Conservation (phyloP, 1,139 yeast species). For the Kodamaea anthophila region DNA sequence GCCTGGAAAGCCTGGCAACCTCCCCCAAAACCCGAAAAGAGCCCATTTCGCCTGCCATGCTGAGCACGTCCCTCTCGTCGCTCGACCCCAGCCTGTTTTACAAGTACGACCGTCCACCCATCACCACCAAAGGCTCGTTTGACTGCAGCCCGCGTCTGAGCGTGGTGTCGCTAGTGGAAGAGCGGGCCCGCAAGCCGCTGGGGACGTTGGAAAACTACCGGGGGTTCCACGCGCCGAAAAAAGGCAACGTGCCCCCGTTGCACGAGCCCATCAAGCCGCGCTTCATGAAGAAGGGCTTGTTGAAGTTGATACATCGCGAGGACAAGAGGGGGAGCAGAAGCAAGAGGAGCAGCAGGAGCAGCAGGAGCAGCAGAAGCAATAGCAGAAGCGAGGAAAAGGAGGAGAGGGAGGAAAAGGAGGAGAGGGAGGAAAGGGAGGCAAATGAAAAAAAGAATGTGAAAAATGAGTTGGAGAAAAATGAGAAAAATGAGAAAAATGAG, state of each 20-base stretch:
- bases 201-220: slow-evolving; percentile 36
- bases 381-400: no score
- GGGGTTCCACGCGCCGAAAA: slow-evolving; percentile 45
- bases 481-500: no score
- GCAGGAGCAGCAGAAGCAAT: no score
- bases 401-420: no score
- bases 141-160: slow-evolving; percentile 16
- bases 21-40: slow-evolving; percentile 4
- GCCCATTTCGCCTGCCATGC: slow-evolving; percentile 10
- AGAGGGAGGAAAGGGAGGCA: no score
- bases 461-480: no score
- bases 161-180: slow-evolving; percentile 10
- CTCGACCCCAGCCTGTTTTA: slow-evolving; percentile 9
- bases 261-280: slow-evolving; percentile 47
- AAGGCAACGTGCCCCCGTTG: slow-evolving; percentile 42
- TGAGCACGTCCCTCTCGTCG: slow-evolving; percentile 6
- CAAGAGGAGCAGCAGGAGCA: slow-evolving; percentile 3
- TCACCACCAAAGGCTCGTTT: slow-evolving; percentile 5
- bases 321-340: slow-evolving; percentile 25
- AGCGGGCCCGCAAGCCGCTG: no score
- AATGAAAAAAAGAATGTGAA: no score
- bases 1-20: slow-evolving; percentile 2
- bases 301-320: slow-evolving; percentile 42
- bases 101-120: slow-evolving; percentile 6
- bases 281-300: slow-evolving; percentile 36